A percentile compares a stretch with the other conserved stretches of the same genome.
Evolutionary conservation across 352 stramenopile genomes (phyloP).

Genomic region (Phytophthora ohioensis): DNA sequence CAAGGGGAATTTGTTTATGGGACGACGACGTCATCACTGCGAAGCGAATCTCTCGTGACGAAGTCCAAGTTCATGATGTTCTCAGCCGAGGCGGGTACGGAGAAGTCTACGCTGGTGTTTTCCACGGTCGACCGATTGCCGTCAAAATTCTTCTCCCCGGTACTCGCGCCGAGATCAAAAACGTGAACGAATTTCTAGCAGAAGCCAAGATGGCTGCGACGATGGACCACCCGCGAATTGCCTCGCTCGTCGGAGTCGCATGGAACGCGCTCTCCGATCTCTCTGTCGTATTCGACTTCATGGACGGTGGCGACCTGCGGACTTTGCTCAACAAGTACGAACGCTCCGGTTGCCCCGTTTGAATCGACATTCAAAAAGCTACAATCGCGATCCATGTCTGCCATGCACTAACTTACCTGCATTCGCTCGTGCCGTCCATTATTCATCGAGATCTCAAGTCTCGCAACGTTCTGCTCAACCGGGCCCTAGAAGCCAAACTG

Average conservation of each 20-base stretch:
- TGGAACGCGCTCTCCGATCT: conserved; percentile 50
- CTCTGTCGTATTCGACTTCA: conserved; percentile 48
- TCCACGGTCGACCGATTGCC: conserved; percentile 37
- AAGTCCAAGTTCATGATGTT: conserved; percentile 30
- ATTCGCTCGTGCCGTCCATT: conserved; percentile 15
- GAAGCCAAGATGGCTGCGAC: conserved; percentile 40
- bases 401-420: conserved; percentile 25
- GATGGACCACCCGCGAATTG: conserved; percentile 41
- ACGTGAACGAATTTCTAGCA: conserved; percentile 42
- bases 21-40: conserved; percentile 41
- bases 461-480: conserved; percentile 14
- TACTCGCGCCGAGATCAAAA: conserved; percentile 28
- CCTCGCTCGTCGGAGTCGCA: conserved; percentile 40
- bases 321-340: conserved; percentile 38
- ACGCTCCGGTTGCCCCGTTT: not conserved
- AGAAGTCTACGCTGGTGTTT: conserved; percentile 43
- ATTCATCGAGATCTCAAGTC: conserved; percentile 23
- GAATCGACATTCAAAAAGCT: conserved; percentile 34
- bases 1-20: conserved; percentile 22
- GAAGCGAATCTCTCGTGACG: conserved; percentile 41
- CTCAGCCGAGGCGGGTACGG: conserved; percentile 37
- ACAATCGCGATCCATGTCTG: conserved; percentile 27
- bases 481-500: conserved; percentile 50
- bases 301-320: conserved; percentile 52
- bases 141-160: conserved; percentile 43